Evolutionary conservation across 192 early-diverging fungal genomes (phyloP).

Genomic region (Podila minutissima): DNA sequence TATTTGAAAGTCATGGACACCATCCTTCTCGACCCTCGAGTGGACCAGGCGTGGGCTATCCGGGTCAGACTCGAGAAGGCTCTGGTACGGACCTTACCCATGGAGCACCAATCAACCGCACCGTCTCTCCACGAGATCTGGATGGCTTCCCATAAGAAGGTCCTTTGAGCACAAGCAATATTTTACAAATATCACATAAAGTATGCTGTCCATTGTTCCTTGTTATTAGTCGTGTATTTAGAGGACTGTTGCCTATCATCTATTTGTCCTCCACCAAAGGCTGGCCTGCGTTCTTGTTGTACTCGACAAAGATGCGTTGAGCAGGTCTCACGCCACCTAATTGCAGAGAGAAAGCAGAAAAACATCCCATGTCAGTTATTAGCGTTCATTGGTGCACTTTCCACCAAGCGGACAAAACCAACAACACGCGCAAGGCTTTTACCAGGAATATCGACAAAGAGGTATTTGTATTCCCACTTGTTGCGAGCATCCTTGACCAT

Average conservation of each 20-base stretch:
- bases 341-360: not conserved
- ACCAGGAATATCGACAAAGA: constrained; percentile 66
- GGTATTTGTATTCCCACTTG: constrained; percentile 62
- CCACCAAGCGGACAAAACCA: not conserved
- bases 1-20: not conserved
- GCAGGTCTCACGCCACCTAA: constrained; percentile 54
- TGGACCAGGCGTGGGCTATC: too few species aligned
- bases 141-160: too few species aligned
- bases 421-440: not conserved
- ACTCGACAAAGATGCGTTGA: constrained; percentile 53
- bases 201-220: not conserved
- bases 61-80: too few species aligned
- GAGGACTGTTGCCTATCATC: not conserved
- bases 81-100: too few species aligned
- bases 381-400: not conserved
- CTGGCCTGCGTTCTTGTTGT: constrained; percentile 51
- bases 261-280: constrained; percentile 37
- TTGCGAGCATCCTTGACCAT: constrained; percentile 59
- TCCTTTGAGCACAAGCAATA: not conserved
- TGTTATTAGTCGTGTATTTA: not conserved
- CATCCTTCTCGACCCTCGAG: not conserved
- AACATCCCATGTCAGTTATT: not conserved
- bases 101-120: too few species aligned
- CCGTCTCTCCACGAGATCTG: too few species aligned
- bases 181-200: too few species aligned